Base-by-base conservation (phyloP, 495 filamentous ascomycete genomes). In the Geopyxis carbonaria region DNA sequence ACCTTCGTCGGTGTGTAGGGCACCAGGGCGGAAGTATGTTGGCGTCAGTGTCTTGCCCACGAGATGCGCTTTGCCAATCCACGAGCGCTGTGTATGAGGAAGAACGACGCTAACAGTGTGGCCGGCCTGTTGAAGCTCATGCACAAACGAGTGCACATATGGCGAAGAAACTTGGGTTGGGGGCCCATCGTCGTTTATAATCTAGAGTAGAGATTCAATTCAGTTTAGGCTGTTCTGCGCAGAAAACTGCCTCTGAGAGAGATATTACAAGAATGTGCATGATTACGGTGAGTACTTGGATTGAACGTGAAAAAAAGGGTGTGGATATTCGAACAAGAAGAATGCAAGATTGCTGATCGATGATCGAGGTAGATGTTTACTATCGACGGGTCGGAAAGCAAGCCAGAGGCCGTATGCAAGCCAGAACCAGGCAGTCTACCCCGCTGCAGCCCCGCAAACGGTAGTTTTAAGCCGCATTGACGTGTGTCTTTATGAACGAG, bases 51-150 rank as follows among this genome's bases (percentile, higher is more conserved):
- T 76, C 49, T 81, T 74, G 39, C 83, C 83, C 44, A 93, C 76
- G 30, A 94, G 74, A 56, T 95, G 87, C 15, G 89, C 89, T 64
- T 97, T 97, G 40, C 85, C 84, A 48, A 97, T 94, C 89, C 89
- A 97, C 38, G 82, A 91, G 33, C 86, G 77, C 60, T 97, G 89
- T 7, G 74, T 75, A 59, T 93, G 76, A 0, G 89, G 89, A 2
- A 97, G 71, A 42, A 89, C 72, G 29, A 95, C 86, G 2, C 80
- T 87, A 43, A 95, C 83, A 25, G 65, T 68, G 58, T 91, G 86
- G 7, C 86, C 82, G 13, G 72, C 71, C 22, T 61, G 50, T 59
- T 89, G 80, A 25, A 97, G 76, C 16, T 75, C 68, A 24, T 71
- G 63, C 10, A 94, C 73, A 50, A 93, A 75, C 23, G 79, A 75